Base-by-base conservation (phyloP, 2,329 filamentous ascomycete species). In the Fusarium verticillioides region DNA sequence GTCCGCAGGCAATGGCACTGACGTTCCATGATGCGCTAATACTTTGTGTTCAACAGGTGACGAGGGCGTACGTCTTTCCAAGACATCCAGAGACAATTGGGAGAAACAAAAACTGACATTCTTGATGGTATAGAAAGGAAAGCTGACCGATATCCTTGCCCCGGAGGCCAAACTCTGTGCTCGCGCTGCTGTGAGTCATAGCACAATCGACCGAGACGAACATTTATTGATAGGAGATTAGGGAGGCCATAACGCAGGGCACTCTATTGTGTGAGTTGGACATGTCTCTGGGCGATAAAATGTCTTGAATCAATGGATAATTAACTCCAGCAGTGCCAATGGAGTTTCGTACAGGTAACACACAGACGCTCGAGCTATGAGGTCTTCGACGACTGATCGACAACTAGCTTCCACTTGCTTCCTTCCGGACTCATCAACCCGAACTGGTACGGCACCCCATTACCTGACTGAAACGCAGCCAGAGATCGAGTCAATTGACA, bases 361-460 rank as follows among this genome's bases (percentile, higher is more conserved):
- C 12, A 5, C 30, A 8, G n/a, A 36, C 46, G 12, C 3, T 19
- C 30, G 4, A 52, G 16, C 21, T 4, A 8, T 7, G n/a, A 44
- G 30, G 8, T n/a, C 19, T 40, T 8, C 4, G 11, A n/a, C 28
- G 12, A 44, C 28, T 57, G 37, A 43, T 44, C 28, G 9, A 32
- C n/a, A 5, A 5, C 16, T 70, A 81, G 87, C 81, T 88, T 89
- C 73, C 89, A 92, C 80, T 87, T 93, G 66, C 83, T 92, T 56
- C 89, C 91, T 30, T 93, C 90, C 63, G 93, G 93, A 67, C 87
- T 95, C 69, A 86, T 95, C 74, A 93, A 92, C 79, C 91, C 92
- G 11, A 84, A 85, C 47, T 93, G 72, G 53, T 52, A 36, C 16
- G 9, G 15, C n/a, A 11, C 19, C n/a, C 12, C 47, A 8, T 19